Conservation (phyloP, 192 early-diverging fungal species). For the Glomus cerebriforme region DNA sequence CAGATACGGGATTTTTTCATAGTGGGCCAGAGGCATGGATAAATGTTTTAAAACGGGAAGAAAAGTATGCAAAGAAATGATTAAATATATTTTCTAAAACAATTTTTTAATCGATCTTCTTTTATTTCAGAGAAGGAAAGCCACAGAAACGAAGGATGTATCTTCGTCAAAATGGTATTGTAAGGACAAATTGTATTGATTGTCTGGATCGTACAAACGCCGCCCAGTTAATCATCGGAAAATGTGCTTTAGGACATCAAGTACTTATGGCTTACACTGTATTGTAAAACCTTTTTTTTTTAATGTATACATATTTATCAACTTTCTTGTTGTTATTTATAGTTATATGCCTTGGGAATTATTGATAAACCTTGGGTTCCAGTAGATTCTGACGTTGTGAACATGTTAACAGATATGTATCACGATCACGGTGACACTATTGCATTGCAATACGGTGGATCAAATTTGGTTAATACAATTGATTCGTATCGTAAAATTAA, state of each 20-base stretch:
- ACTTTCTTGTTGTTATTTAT: neutral
- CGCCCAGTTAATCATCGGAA: conserved; percentile 94
- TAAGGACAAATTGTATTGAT: conserved; percentile 97
- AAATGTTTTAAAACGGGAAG: conserved; percentile 34
- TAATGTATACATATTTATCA: neutral
- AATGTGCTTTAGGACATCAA: conserved; percentile 90
- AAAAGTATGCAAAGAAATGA: neutral
- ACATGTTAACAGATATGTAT: conserved; percentile 96
- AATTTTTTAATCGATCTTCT: neutral
- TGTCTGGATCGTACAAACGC: conserved; percentile 98
- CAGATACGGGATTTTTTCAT: conserved; percentile 90
- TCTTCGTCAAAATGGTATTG: conserved; percentile 76
- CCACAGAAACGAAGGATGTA: conserved; percentile 37
- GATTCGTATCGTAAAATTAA: conserved; percentile 95
- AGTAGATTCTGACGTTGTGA: conserved; percentile 91
- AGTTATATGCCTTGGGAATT: conserved; percentile 87
- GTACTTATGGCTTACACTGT: conserved; percentile 19
- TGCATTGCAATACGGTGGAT: conserved; percentile 93
- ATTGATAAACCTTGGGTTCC: conserved; percentile 75
- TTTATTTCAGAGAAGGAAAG: neutral
- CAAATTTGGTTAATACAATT: conserved; percentile 97
- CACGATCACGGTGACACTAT: conserved; percentile 98
- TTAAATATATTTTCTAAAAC: neutral
- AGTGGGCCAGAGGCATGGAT: conserved; percentile 71
- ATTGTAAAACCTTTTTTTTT: neutral